Base-by-base conservation (phyloP, 129 eudicot species). In the Flaveria brownii region DNA sequence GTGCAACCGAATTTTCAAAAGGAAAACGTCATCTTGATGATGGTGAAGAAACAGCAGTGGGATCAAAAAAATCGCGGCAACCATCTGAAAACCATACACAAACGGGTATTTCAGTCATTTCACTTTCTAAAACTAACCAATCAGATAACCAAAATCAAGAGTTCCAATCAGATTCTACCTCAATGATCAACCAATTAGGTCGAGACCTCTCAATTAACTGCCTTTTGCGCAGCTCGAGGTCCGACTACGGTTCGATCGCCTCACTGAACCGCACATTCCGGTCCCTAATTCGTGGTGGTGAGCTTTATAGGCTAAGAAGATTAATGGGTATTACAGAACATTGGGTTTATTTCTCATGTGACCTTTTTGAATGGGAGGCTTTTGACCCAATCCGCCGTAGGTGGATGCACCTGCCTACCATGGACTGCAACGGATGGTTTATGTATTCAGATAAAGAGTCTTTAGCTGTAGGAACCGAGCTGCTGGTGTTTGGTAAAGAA, bases 371-470 rank as follows among this genome's bases (percentile, higher is more conserved):
- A 59, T 89, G 97, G 97, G 96, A 92, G 68, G 96, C 90, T 1
- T 89, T 89, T 73, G 97, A 92, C 78, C 97, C 97, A 1, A 73
- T 79, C 20, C 75, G 87, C 23, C 69, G 81, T 70, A 80, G 84
- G 25, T 92, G 97, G 97, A 87, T 85, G 89, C 85, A 60, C 42
- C 71, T 92, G 70, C 96, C 97, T 26, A 80, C 79, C 47, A 89
- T 92, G 86, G 78, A 78, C 52, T 83, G 85, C 68, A 87, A 85
- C 46, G 93, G 84, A 46, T 89, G 96, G 68, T 89, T 92, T 78
- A 82, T 85, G 87, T 86, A 83, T 51, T 83, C 96, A 0, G 97
- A 92, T 81, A 92, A 92, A 81, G 97, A 92, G 52, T 92, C 96
- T 0, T 75, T 92, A 65, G 97, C 96, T 15, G 97, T 89, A 23